Evolutionary conservation across 306 rosid species (phyloP).

Genomic region (Cucurbita argyrosperma): DNA sequence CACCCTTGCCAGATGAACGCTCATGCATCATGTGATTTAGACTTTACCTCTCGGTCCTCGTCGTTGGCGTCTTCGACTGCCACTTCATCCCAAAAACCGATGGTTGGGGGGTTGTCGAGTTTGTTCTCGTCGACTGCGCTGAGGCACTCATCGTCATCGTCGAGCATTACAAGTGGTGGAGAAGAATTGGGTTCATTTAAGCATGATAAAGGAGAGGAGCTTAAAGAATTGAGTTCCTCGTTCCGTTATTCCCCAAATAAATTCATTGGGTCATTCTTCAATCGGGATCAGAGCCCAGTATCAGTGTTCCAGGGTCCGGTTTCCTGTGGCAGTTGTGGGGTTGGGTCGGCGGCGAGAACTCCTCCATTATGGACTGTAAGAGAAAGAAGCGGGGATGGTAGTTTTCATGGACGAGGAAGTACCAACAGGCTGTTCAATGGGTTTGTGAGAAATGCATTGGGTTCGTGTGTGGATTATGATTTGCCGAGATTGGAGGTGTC

Average conservation of each 20-base stretch:
- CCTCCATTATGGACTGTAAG: constrained; percentile 25
- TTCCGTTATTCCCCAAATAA: constrained; percentile 57
- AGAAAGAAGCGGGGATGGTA: constrained; percentile 28
- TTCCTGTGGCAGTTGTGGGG: constrained; percentile 47
- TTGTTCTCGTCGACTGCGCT: constrained; percentile 56
- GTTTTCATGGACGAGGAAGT: constrained; percentile 25
- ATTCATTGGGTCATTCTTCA: constrained; percentile 41
- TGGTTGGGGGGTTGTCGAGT: constrained; percentile 61
- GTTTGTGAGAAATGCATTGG: constrained; percentile 72
- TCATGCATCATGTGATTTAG: constrained; percentile 56
- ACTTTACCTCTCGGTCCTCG: constrained; percentile 57
- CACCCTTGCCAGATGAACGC: constrained; percentile 61
- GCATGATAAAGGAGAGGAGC: constrained; percentile 51
- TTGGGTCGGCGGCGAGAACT: constrained; percentile 28
- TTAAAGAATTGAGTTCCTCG: constrained; percentile 63
- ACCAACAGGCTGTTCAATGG: constrained; percentile 54
- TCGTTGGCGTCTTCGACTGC: constrained; percentile 47
- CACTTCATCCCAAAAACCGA: constrained; percentile 55
- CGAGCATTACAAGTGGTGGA: constrained; percentile 39
- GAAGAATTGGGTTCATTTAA: constrained; percentile 51
- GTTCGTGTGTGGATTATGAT: constrained; percentile 64
- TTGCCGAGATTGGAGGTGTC: constrained; percentile 21
- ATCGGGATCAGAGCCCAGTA: constrained; percentile 72
- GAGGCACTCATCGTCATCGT: constrained; percentile 32
- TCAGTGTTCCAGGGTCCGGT: constrained; percentile 86